Evolutionary conservation across 2,329 filamentous ascomycete genomes (phyloP).

Genomic region (Paradendryphiella salina): DNA sequence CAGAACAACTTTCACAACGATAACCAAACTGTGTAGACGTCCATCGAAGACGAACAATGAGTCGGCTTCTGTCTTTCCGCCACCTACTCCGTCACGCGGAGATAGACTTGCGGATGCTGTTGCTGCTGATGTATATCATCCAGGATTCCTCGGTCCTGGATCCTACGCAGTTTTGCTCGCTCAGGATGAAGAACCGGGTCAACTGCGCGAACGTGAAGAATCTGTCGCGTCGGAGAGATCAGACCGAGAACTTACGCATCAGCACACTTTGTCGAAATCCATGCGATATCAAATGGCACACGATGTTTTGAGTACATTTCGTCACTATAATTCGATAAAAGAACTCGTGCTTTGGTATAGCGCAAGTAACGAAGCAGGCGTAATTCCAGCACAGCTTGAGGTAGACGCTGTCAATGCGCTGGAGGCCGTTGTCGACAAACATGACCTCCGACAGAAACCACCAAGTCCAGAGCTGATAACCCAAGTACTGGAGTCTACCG

Average conservation of each 20-base stretch:
- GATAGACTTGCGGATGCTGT: constrained; percentile 41
- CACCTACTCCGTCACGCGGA: constrained; percentile 21
- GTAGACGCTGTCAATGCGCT: constrained; percentile 41
- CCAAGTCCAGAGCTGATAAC: constrained; percentile 33
- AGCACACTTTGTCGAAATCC: constrained; percentile 37
- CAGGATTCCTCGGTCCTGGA: constrained; percentile 42
- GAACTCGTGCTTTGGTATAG: constrained; percentile 33
- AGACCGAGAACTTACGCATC: constrained; percentile 35
- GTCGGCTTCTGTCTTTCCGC: constrained; percentile 13
- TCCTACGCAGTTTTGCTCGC: constrained; percentile 39
- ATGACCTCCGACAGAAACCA: constrained; percentile 28
- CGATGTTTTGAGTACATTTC: constrained; percentile 33
- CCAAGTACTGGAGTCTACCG: constrained; percentile 35
- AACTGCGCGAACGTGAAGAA: constrained; percentile 21
- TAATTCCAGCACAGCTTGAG: constrained; percentile 44
- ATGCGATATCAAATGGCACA: constrained; percentile 39
- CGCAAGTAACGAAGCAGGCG: constrained; percentile 37
- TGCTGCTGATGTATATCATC: constrained; percentile 36
- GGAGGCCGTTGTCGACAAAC: constrained; percentile 37
- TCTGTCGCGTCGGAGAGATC: constrained; percentile 34
- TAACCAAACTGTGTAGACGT: constrained; percentile 21
- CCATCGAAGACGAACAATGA: constrained; percentile 15
- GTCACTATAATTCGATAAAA: constrained; percentile 31
- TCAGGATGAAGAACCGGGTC: constrained; percentile 29
- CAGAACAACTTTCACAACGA: not conserved